A percentile compares a stretch with the other conserved stretches of the same genome.
These are phyloP conservation scores for Apiotrichum brassicae DNA, from an alignment of 1,284 basidiomycete species.

Conservation along the genomic window DNA sequence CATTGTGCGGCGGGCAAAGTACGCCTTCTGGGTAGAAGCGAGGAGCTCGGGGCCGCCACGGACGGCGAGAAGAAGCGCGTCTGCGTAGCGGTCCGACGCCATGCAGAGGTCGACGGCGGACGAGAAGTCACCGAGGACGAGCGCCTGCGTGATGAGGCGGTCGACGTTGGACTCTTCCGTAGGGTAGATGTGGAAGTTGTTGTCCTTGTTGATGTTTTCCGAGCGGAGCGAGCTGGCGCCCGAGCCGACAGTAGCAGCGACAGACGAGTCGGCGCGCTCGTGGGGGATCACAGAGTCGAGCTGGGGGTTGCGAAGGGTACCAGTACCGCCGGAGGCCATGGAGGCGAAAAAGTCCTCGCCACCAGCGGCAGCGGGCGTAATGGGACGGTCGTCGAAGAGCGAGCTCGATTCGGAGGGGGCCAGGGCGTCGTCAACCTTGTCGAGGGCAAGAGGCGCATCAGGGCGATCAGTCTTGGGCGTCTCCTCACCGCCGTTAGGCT, in stretches of 20 bases:
- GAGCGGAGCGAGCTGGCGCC: slow-evolving; percentile 76
- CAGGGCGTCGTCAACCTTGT: slow-evolving; percentile 6
- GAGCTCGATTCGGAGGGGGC: slow-evolving; percentile 53
- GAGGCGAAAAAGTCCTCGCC: slow-evolving; percentile 80
- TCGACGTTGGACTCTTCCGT: slow-evolving; percentile 81
- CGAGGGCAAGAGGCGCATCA: slow-evolving; percentile 18
- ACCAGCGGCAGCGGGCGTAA: slow-evolving; percentile 52
- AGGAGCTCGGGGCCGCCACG: slow-evolving; percentile 87
- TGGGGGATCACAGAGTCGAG: slow-evolving; percentile 67
- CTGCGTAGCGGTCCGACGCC: slow-evolving; percentile 82
- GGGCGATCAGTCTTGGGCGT: slow-evolving; percentile 70
- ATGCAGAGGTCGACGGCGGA: slow-evolving; percentile 89
- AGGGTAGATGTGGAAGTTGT: slow-evolving; percentile 89
- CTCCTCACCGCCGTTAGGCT: slow-evolving; percentile 39
- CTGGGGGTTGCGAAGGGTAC: slow-evolving; percentile 53
- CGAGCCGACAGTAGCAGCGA: slow-evolving; percentile 82
- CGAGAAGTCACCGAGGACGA: slow-evolving; percentile 90
- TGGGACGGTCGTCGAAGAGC: slow-evolving; percentile 52
- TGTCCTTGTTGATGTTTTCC: slow-evolving; percentile 55
- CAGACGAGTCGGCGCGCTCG: slow-evolving; percentile 73
- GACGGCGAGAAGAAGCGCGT: slow-evolving; percentile 88
- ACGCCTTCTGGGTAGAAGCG: slow-evolving; percentile 82
- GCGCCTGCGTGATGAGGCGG: slow-evolving; percentile 79
- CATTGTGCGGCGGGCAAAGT: slow-evolving; percentile 77
- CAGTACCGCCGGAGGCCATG: slow-evolving; percentile 49